Conservation (phyloP, 176 grass and related monocot species). For the Zea luxurians region DNA sequence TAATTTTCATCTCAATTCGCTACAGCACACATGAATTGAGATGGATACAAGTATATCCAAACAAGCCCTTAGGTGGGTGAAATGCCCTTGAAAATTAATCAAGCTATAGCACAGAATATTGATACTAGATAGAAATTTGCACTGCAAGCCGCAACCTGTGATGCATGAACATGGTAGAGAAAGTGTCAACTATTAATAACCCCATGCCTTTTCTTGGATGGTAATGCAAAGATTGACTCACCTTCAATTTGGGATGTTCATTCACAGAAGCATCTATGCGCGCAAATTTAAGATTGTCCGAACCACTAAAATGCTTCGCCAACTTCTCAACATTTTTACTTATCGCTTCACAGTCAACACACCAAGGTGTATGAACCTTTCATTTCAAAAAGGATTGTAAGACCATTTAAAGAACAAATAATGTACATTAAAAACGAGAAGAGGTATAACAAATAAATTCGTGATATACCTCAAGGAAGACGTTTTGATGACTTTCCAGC, state of each 20-base stretch:
- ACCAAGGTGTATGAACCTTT: constrained; percentile 80
- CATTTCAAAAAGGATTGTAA: constrained; percentile 26
- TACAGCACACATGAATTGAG: no score
- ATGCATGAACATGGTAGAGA: neutral
- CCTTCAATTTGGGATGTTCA: constrained; percentile 80
- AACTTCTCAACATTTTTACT: constrained; percentile 68
- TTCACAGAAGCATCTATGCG: constrained; percentile 76
- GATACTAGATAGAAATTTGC: constrained; percentile 14
- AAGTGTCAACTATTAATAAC: neutral
- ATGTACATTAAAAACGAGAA: neutral
- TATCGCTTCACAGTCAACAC: constrained; percentile 64
- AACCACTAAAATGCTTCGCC: constrained; percentile 60
- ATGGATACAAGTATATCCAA: neutral
- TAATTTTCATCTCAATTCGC: neutral
- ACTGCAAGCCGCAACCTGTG: neutral
- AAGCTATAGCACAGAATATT: neutral
- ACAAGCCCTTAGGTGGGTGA: neutral
- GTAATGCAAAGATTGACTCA: constrained; percentile 30
- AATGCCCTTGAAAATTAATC: neutral
- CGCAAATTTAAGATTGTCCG: constrained; percentile 61
- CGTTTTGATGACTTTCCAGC: constrained; percentile 50
- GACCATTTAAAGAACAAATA: constrained; percentile 14
- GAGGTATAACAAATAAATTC: constrained; percentile 8
- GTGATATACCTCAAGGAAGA: constrained; percentile 66
- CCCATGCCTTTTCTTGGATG: neutral